Evolutionary conservation across 345 rosid genomes (phyloP).

Genomic region (Orychophragmus violaceus): DNA sequence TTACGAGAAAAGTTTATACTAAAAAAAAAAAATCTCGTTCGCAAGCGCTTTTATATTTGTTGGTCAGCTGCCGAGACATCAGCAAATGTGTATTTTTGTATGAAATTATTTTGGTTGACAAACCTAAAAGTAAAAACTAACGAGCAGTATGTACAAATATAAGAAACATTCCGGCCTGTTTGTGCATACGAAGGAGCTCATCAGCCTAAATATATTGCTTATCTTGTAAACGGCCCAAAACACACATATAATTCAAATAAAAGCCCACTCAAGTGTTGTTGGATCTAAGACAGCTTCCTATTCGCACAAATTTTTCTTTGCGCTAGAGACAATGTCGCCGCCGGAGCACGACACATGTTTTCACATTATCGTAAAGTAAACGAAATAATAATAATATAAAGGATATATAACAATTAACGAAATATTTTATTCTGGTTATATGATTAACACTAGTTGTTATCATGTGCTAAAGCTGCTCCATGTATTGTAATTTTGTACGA

Average conservation of each 20-base stretch:
- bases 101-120: background rate
- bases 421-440: background rate
- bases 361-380: background rate
- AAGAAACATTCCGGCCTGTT: background rate
- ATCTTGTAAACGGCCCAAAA: background rate
- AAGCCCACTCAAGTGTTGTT: slow-evolving; percentile 22
- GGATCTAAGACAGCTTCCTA: slow-evolving; percentile 20
- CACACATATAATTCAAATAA: background rate
- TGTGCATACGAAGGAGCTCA: background rate
- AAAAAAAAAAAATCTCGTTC: background rate
- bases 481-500: slow-evolving; percentile 15
- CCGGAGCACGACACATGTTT: slow-evolving; percentile 9
- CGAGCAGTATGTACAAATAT: background rate
- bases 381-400: background rate
- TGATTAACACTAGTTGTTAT: slow-evolving; percentile 15
- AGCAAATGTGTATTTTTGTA: background rate
- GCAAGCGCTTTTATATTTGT: background rate
- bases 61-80: background rate
- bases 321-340: slow-evolving; percentile 10
- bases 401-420: background rate
- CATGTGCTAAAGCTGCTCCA: slow-evolving; percentile 29
- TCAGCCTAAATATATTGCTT: background rate
- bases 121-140: background rate
- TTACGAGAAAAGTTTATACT: background rate
- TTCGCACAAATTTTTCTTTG: background rate